These are phyloP conservation scores for Haplosporangium gracile DNA, from an alignment of 192 early-diverging fungal species.

Conservation along the genomic window DNA sequence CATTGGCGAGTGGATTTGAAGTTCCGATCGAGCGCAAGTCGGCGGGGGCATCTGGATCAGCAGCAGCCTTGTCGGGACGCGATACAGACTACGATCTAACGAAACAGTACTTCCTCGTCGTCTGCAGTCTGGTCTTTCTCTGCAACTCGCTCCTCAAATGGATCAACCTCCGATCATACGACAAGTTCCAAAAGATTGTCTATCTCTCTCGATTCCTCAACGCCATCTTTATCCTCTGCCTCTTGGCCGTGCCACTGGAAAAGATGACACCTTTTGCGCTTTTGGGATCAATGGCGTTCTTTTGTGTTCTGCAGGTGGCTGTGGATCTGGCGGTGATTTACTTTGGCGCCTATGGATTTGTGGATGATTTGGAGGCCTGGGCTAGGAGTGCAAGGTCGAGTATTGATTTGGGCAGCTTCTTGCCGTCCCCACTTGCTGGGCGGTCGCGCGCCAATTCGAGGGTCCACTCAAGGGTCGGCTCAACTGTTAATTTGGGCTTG, in stretches of 20 bases:
- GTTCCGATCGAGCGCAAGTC: slow-evolving; percentile 12
- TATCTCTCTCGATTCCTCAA: slow-evolving; percentile 40
- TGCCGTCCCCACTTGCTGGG: slow-evolving; percentile 30
- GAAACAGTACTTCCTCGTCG: slow-evolving; percentile 41
- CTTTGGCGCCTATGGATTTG: slow-evolving; percentile 46
- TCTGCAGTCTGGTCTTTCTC: slow-evolving; percentile 37
- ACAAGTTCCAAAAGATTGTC: slow-evolving; percentile 42
- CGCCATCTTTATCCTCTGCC: slow-evolving; percentile 30
- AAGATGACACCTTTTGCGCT: slow-evolving; percentile 42
- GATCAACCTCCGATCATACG: slow-evolving; percentile 46
- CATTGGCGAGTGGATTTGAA: slow-evolving; percentile 24
- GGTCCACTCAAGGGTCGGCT: slow-evolving; percentile 12
- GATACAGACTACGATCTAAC: slow-evolving; percentile 30
- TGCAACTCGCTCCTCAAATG: slow-evolving; percentile 47
- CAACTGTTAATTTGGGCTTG: slow-evolving; percentile 12
- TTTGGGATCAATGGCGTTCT: slow-evolving; percentile 34
- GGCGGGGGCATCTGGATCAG: not conserved
- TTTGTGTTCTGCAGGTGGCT: slow-evolving; percentile 28
- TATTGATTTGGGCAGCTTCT: slow-evolving; percentile 33
- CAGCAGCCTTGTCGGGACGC: slow-evolving; percentile 1
- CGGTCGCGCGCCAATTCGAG: slow-evolving; percentile 20
- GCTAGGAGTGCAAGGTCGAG: slow-evolving; percentile 44
- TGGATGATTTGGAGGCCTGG: slow-evolving; percentile 40
- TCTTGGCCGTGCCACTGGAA: slow-evolving; percentile 25
- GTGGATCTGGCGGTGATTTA: slow-evolving; percentile 49